Conservation (phyloP, 257 asterid species). For the Dorcoceras hygrometricum region DNA sequence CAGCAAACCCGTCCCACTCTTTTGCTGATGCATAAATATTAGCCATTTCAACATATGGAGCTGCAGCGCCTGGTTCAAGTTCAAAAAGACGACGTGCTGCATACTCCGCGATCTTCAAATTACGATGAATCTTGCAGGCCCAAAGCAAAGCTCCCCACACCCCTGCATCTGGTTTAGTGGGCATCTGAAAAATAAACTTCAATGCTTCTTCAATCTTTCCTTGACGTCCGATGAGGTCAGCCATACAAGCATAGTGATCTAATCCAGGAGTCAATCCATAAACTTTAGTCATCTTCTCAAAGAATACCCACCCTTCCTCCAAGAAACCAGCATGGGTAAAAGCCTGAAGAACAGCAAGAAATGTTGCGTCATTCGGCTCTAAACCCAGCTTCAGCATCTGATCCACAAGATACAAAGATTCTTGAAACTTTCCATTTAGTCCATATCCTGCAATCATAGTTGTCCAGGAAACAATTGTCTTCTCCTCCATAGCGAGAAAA, state of each 20-base stretch:
- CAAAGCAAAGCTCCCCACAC: conserved; percentile 65
- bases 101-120: conserved; percentile 48
- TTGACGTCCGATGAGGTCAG: conserved; percentile 57
- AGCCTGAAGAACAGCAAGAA: conserved; percentile 70
- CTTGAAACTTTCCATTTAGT: conserved; percentile 47
- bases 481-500: conserved; percentile 40
- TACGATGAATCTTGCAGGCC: conserved; percentile 58
- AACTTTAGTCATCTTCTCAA: conserved; percentile 39
- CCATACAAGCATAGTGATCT: conserved; percentile 63
- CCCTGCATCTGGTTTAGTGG: conserved; percentile 57
- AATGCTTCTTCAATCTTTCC: conserved; percentile 61
- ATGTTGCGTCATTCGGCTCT: conserved; percentile 58
- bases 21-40: conserved; percentile 55
- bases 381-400: conserved; percentile 46
- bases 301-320: conserved; percentile 45
- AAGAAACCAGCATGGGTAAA: conserved; percentile 68
- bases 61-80: conserved; percentile 54
- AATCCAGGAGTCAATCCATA: conserved; percentile 38
- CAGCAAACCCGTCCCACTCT: conserved; percentile 55
- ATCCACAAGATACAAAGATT: conserved; percentile 43
- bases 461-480: conserved; percentile 65
- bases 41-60: conserved; percentile 74
- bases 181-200: conserved; percentile 46
- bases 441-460: conserved; percentile 65
- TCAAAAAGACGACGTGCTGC: conserved; percentile 46